Percentiles rank a stretch among this genome's conserved stretches.
These are phyloP conservation scores for Zostera marina DNA, from an alignment of 116 monocot species.

Conservation along the genomic window DNA sequence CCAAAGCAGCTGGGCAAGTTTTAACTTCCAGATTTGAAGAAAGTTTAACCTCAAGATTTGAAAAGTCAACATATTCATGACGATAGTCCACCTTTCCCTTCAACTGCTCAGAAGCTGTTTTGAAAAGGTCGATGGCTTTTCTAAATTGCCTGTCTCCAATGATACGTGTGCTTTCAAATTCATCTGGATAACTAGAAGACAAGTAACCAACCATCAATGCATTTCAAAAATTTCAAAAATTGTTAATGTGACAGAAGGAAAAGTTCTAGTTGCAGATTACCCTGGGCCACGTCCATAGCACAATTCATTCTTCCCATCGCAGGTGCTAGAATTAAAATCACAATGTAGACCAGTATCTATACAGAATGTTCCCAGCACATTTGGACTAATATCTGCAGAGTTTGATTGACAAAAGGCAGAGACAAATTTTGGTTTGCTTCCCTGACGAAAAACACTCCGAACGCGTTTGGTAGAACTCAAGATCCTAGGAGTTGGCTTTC, in stretches of 20 bases:
- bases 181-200: conserved; percentile 71
- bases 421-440: conserved; percentile 51
- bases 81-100: conserved; percentile 69
- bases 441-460: conserved; percentile 31
- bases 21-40: conserved; percentile 30
- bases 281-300: conserved; percentile 99
- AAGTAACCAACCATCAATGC: not conserved
- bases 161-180: conserved; percentile 93
- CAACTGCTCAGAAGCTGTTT: conserved; percentile 45
- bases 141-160: conserved; percentile 79
- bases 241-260: not conserved
- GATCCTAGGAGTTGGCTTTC: conserved; percentile 31
- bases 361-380: conserved; percentile 88
- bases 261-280: conserved; percentile 14
- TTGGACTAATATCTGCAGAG: conserved; percentile 99
- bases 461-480: conserved; percentile 35
- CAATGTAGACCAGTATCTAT: conserved; percentile 81
- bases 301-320: conserved; percentile 93
- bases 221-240: not conserved
- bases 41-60: conserved; percentile 57
- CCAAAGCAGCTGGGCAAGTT: conserved; percentile 99
- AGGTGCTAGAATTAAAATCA: conserved; percentile 97
- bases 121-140: conserved; percentile 79
- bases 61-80: conserved; percentile 64
- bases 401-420: conserved; percentile 98